A percentile compares a stretch with the other conserved stretches of the same genome.
Conservation (phyloP, 768 basidiomycete species). For the Rubroboletus satanas region DNA sequence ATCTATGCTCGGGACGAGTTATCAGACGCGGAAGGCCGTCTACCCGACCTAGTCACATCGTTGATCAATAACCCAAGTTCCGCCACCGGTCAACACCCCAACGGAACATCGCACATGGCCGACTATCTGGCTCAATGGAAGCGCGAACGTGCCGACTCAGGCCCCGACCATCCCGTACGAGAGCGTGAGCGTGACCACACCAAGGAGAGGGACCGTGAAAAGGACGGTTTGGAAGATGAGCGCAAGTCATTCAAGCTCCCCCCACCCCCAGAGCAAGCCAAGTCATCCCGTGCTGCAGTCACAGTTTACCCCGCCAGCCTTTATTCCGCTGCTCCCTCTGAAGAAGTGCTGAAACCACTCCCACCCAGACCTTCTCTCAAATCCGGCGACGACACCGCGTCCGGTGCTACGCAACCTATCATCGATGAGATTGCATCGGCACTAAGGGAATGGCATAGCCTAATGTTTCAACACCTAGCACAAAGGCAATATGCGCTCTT, state of each 20-base stretch:
- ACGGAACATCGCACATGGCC: conserved; percentile 38
- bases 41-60: conserved; percentile 69
- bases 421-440: conserved; percentile 98
- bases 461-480: conserved; percentile 89
- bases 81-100: conserved; percentile 30
- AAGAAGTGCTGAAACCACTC: conserved; percentile 64
- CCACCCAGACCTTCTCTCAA: conserved; percentile 94
- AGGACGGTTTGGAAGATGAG: conserved; percentile 59
- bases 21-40: conserved; percentile 81
- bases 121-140: conserved; percentile 47
- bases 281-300: conserved; percentile 65
- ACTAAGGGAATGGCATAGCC: conserved; percentile 89
- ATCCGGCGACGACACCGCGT: conserved; percentile 88
- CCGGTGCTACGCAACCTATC: conserved; percentile 81
- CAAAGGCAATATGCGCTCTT: conserved; percentile 88
- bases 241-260: conserved; percentile 69
- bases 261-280: conserved; percentile 72
- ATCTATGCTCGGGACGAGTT: conserved; percentile 84
- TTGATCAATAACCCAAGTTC: conserved; percentile 38
- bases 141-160: conserved; percentile 28
- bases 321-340: conserved; percentile 68
- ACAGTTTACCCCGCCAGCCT: conserved; percentile 72
- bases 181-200: conserved; percentile 36
- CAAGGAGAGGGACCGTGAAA: conserved; percentile 53
- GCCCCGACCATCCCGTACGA: conserved; percentile 22